Base-by-base conservation (phyloP, 495 filamentous ascomycete genomes). In the Neurospora sp. region DNA sequence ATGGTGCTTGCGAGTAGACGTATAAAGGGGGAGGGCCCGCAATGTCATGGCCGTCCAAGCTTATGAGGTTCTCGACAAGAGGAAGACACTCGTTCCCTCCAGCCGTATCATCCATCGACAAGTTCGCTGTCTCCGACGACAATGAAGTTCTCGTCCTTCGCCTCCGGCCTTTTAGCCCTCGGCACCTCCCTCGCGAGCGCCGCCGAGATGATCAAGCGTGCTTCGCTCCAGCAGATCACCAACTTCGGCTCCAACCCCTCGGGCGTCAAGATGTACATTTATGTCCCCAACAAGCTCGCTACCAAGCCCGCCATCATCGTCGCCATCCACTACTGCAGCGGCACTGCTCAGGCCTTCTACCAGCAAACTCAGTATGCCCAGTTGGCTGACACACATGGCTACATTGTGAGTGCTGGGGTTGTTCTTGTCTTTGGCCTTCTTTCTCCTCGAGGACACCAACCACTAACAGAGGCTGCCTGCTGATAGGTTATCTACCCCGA, bases 281-380 rank as follows among this genome's bases (percentile, higher is more conserved):
- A 83, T 65, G 81, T 82, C 37, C 80, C 81, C 16, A 78, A 82
- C 74, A 80, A 74, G 17, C 72, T 83, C 16, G 74, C 78, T 8
- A 14, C 76, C 8, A 83, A 79, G 38, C 82, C 81, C 6, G 73
- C 82, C 40, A 72, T 89, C 68, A 76, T 89, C 37, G 86, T 88
- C 1, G 87, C 83, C 10, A 82, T 89, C 69, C 83, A 89, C 81
- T 87, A 84, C 79, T 89, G 88, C 81, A 81, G 76, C 69, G 87
- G 87, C 65, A 84, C 81, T 16, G 88, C 86, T 0, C 71, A 79
- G 45, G 84, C 82, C 20, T 88, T 84, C 78, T 89, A 84, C 79
- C 76, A 69, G 3, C 81, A 80, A 61, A 83, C 84, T 0, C 83
- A 83, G 8, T 87, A 85, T 70, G 85, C 84, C 9, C 72, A 76